Evolutionary conservation across 2,329 filamentous ascomycete species (phyloP).

Genomic region (Trichoderma asperellum): DNA sequence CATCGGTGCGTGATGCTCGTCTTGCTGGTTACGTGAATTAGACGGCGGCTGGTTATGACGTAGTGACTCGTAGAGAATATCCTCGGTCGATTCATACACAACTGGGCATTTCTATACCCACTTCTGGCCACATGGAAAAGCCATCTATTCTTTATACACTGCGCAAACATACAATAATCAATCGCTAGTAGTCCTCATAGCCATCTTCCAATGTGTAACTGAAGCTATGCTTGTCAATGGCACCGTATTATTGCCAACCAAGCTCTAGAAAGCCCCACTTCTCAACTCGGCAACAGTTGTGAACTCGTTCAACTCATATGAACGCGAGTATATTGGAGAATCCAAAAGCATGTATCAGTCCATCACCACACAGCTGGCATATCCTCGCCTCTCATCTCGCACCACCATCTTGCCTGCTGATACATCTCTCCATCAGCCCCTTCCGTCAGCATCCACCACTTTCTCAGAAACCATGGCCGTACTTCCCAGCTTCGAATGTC

Average conservation of each 20-base stretch:
- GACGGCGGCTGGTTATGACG: background rate
- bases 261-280: no score
- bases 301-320: no score
- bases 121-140: background rate
- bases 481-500: constrained; percentile 40
- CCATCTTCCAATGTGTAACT: no score
- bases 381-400: constrained; percentile 36
- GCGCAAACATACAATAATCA: background rate
- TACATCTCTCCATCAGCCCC: constrained; percentile 38
- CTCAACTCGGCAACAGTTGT: no score
- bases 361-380: constrained; percentile 15
- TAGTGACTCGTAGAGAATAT: background rate
- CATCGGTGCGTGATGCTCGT: background rate
- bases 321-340: no score
- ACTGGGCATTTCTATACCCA: no score
- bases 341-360: background rate
- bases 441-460: constrained; percentile 38
- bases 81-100: no score
- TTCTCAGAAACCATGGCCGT: constrained; percentile 37
- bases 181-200: no score
- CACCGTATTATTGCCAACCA: no score
- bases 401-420: constrained; percentile 39
- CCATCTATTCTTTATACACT: background rate
- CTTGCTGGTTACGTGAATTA: background rate
- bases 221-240: no score